These are phyloP conservation scores for Phallus indusiatus DNA, from an alignment of 768 basidiomycete genomes.

Conservation along the genomic window DNA sequence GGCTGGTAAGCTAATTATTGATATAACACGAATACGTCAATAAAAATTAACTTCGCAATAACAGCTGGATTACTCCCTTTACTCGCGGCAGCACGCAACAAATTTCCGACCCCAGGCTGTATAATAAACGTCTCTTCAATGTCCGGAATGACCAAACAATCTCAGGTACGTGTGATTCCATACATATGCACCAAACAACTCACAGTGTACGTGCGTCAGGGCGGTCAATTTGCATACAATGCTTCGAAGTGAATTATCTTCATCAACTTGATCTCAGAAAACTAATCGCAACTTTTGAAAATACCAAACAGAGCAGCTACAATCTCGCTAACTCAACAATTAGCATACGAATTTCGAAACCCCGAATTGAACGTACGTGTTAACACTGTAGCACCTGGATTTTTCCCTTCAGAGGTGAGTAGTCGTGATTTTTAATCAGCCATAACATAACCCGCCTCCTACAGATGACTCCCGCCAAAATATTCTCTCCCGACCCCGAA, in stretches of 20 bases:
- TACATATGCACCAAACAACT: not conserved
- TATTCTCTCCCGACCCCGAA: not conserved
- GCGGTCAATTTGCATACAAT: constrained; percentile 10
- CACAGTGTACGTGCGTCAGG: not conserved
- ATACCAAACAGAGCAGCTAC: constrained; percentile 3
- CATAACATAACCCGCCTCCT: not conserved
- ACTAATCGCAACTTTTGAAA: not conserved
- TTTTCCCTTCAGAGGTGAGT: constrained; percentile 9
- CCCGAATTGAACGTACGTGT: constrained; percentile 4
- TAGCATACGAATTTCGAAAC: constrained; percentile 8
- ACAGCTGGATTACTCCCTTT: constrained; percentile 9
- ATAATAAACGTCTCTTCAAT: constrained; percentile 10
- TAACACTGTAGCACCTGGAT: constrained; percentile 10
- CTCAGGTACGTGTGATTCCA: not conserved
- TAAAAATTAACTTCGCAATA: not conserved
- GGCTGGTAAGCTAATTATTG: not conserved
- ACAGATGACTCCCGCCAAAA: constrained; percentile 9
- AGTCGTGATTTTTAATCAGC: not conserved
- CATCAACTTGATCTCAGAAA: not conserved
- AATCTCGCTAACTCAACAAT: constrained; percentile 7
- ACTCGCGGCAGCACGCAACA: constrained; percentile 1
- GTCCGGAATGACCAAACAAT: constrained; percentile 10
- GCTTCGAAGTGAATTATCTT: constrained; percentile 1
- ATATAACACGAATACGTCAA: not conserved
- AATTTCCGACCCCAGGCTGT: not conserved